Percentiles rank a stretch among this genome's conserved stretches.
Conservation (phyloP, 225 moss, liverwort and hornwort genomes). For the Physcomitrium patens region DNA sequence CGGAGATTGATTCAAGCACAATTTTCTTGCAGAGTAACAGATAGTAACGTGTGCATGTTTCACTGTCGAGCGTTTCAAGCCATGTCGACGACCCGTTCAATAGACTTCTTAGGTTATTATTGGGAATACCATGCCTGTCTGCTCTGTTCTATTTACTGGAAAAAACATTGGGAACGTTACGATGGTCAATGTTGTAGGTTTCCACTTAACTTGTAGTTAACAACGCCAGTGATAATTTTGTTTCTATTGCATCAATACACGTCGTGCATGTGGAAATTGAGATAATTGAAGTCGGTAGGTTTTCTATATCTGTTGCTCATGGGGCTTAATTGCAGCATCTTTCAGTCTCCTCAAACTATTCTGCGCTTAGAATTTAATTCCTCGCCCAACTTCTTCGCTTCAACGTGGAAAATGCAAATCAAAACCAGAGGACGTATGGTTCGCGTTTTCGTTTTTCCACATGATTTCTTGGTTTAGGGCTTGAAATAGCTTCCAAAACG, state of each 20-base stretch:
- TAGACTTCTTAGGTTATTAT: background rate
- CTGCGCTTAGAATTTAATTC: background rate
- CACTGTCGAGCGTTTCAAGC: background rate
- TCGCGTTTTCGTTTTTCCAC: background rate
- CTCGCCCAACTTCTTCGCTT: too few relatives aligned
- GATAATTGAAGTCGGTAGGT: conserved; percentile 4
- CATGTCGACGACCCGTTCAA: background rate
- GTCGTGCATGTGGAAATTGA: background rate
- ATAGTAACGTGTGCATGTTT: background rate
- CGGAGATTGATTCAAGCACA: background rate
- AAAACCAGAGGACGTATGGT: background rate
- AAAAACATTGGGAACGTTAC: background rate
- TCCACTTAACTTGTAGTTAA: too few relatives aligned
- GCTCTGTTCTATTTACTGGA: background rate
- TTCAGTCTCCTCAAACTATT: background rate
- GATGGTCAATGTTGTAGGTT: background rate
- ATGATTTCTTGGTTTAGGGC: background rate
- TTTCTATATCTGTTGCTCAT: background rate
- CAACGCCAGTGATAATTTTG: background rate
- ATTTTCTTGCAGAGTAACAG: conserved; percentile 1
- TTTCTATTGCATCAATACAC: background rate
- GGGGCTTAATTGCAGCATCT: background rate
- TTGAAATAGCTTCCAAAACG: background rate
- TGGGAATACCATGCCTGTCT: background rate
- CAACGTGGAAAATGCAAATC: background rate